phyloP scores from a whole-genome alignment of 352 stramenopile genomes.

The Paralagenidium karlingii region DNA sequence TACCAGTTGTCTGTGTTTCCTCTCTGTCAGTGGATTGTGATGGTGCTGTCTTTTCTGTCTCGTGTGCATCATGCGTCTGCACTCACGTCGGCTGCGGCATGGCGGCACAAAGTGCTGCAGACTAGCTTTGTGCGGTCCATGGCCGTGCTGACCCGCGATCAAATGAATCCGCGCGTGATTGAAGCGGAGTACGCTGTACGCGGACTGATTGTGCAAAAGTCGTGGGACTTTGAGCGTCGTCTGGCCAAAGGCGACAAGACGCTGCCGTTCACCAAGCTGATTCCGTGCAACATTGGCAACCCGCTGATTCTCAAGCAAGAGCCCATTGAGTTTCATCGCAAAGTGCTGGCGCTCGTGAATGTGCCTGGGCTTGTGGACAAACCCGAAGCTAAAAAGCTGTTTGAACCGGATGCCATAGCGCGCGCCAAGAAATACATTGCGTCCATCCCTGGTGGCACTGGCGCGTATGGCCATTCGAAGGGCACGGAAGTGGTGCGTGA shows the following conservation, averaged over 20 bases:
- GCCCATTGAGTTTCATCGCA: conserved; percentile 88
- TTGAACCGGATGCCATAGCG: conserved; percentile 76
- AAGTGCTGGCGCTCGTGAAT: conserved; percentile 87
- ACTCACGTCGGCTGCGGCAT: too few species aligned
- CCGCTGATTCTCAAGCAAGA: conserved; percentile 92
- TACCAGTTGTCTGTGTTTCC: too few species aligned
- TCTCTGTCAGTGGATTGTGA: too few species aligned
- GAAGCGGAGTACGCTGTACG: conserved; percentile 84
- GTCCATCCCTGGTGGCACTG: conserved; percentile 78
- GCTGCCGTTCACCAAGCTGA: conserved; percentile 88
- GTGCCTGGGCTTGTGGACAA: conserved; percentile 79
- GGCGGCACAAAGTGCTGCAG: too few species aligned
- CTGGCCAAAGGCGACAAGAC: conserved; percentile 49
- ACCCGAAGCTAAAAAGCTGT: conserved; percentile 66
- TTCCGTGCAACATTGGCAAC: conserved; percentile 98
- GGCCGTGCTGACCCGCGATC: conserved; percentile 59
- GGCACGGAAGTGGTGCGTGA: conserved; percentile 77
- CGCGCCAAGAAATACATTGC: conserved; percentile 82
- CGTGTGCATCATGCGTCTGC: too few species aligned
- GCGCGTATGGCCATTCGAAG: conserved; percentile 90
- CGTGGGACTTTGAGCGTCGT: conserved; percentile 59
- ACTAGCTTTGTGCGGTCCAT: too few species aligned
- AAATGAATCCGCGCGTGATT: conserved; percentile 67
- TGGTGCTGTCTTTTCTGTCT: too few species aligned
- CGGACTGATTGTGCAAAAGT: conserved; percentile 72